Evolutionary conservation across 2,329 filamentous ascomycete genomes (phyloP).

Genomic region (Arthrobotrys sphaeroides): DNA sequence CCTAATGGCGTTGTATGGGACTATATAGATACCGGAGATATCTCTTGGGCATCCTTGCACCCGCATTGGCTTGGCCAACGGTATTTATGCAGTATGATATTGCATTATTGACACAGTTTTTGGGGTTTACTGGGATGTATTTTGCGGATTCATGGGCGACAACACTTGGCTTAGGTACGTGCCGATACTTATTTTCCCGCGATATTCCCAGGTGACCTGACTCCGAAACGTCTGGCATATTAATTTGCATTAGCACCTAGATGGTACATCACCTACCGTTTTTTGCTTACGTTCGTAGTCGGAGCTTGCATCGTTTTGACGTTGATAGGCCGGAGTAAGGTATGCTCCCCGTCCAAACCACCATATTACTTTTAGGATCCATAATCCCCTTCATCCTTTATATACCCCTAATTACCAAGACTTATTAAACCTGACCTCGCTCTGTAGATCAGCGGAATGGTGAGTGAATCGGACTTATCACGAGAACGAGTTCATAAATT

Average conservation of each 20-base stretch:
- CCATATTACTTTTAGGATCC: too few relatives aligned
- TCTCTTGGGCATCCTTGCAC: slow-evolving; percentile 80
- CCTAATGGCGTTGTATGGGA: neutral
- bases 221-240: neutral
- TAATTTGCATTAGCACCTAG: slow-evolving; percentile 65
- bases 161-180: slow-evolving; percentile 72
- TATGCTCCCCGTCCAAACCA: too few relatives aligned
- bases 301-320: slow-evolving; percentile 82
- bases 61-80: slow-evolving; percentile 88
- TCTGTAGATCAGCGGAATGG: slow-evolving; percentile 52
- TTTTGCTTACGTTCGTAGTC: slow-evolving; percentile 89
- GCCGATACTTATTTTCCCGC: neutral
- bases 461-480: slow-evolving; percentile 12
- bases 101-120: slow-evolving; percentile 84
- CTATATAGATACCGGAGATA: slow-evolving; percentile 73
- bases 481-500: slow-evolving; percentile 45
- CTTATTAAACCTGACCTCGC: too few relatives aligned
- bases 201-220: neutral
- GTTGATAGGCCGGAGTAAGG: slow-evolving; percentile 82
- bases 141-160: slow-evolving; percentile 81
- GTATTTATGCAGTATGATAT: slow-evolving; percentile 80
- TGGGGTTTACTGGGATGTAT: slow-evolving; percentile 85
- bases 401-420: neutral
- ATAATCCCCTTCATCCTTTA: too few relatives aligned
- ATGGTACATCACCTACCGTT: slow-evolving; percentile 91